A percentile compares a stretch with the other conserved stretches of the same genome.
Conservation (phyloP, 2,329 filamentous ascomycete genomes). For the Ophiostoma angusticollis region DNA sequence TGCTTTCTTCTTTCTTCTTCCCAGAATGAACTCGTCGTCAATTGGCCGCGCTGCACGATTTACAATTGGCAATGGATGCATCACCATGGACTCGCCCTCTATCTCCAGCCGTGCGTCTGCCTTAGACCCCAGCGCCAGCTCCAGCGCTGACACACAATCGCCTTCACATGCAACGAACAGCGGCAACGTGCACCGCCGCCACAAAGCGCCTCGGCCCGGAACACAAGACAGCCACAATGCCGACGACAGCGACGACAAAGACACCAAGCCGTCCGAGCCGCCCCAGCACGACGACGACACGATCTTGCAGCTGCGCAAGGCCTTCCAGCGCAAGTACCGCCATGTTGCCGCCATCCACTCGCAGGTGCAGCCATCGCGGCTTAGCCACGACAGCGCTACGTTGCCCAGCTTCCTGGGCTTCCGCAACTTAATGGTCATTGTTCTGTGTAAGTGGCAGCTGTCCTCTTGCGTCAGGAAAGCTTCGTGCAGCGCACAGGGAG, state of each 20-base stretch:
- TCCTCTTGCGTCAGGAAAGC: no score
- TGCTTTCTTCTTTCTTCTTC: background rate
- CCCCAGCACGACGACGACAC: constrained; percentile 14
- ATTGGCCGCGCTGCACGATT: constrained; percentile 4
- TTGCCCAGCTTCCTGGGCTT: constrained; percentile 86
- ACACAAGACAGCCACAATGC: background rate
- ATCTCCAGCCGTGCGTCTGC: constrained; percentile 2
- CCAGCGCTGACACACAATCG: background rate
- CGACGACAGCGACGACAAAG: background rate
- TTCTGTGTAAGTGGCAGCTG: constrained; percentile 50
- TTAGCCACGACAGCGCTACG: constrained; percentile 67
- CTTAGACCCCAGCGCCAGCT: background rate
- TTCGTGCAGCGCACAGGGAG: no score
- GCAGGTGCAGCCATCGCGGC: constrained; percentile 56
- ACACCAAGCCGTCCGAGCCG: background rate
- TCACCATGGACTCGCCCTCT: constrained; percentile 9
- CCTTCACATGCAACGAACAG: constrained; percentile 6
- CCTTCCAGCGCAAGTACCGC: constrained; percentile 59
- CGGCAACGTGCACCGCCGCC: background rate
- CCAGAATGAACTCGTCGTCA: constrained; percentile 3
- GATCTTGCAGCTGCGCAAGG: constrained; percentile 20
- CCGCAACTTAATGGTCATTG: constrained; percentile 89
- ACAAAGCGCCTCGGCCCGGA: no score
- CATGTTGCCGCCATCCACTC: constrained; percentile 85
- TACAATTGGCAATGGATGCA: constrained; percentile 10